These are phyloP conservation scores for Aquilaria yunnanensis DNA, from an alignment of 345 rosid genomes.

Conservation along the genomic window DNA sequence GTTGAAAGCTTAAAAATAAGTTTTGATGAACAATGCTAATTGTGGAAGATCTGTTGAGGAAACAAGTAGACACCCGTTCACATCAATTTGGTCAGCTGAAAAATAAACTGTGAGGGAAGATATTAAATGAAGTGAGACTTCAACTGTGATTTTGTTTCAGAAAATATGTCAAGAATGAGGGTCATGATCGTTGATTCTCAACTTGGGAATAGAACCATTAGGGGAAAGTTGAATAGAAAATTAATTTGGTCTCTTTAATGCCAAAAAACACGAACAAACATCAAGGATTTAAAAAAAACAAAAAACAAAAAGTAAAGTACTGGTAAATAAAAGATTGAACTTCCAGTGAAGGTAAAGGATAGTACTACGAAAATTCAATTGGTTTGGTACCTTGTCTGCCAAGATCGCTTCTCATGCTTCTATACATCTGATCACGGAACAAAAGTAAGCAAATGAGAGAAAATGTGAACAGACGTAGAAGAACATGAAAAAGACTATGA, in stretches of 20 bases:
- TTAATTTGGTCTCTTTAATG: constrained; percentile 14
- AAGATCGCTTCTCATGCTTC: constrained; percentile 76
- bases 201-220: constrained; percentile 23
- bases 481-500: background rate
- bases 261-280: background rate
- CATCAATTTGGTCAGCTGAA: constrained; percentile 22
- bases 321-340: too few relatives aligned
- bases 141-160: constrained; percentile 12
- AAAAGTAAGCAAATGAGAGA: background rate
- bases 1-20: too few relatives aligned
- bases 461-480: background rate
- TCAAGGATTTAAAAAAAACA: background rate
- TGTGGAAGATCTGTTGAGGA: constrained; percentile 24
- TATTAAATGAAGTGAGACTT: constrained; percentile 33
- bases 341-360: too few relatives aligned
- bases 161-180: constrained; percentile 7
- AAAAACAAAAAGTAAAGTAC: too few relatives aligned
- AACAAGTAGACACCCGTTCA: constrained; percentile 10
- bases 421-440: constrained; percentile 62
- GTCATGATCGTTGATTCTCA: constrained; percentile 6
- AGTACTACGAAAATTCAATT: too few relatives aligned
- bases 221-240: constrained; percentile 26
- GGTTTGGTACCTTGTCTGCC: constrained; percentile 52
- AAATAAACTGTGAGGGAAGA: constrained; percentile 2
- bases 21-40: constrained; percentile 8